These are phyloP conservation scores for Eimeria nieschulzi DNA, from an alignment of 169 alveolate genomes.

Conservation along the genomic window DNA sequence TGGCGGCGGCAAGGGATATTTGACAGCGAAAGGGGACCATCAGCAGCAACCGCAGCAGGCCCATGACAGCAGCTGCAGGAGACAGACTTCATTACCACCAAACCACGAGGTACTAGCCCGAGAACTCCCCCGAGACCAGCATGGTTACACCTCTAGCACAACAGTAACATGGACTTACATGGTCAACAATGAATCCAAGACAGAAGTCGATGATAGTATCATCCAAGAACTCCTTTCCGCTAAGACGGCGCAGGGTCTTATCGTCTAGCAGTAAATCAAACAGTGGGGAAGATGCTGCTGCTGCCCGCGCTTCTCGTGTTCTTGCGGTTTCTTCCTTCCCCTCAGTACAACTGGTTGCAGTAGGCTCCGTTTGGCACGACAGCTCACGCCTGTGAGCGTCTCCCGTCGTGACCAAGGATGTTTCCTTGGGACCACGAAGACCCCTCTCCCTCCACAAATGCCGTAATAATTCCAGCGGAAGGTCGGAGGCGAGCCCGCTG, in stretches of 20 bases:
- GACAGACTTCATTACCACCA: too few relatives aligned
- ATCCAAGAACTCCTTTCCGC: conserved; percentile 60
- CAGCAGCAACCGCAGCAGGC: background rate
- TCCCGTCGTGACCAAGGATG: background rate
- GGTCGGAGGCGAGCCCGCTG: background rate
- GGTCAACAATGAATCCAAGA: conserved; percentile 60
- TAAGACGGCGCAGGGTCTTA: conserved; percentile 59
- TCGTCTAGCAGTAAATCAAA: conserved; percentile 61
- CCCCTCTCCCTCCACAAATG: conserved; percentile 33
- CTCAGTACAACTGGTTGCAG: background rate
- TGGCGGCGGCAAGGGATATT: too few relatives aligned
- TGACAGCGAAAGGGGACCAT: too few relatives aligned
- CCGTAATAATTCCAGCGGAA: background rate
- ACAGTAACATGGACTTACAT: conserved; percentile 35
- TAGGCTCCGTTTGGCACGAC: background rate
- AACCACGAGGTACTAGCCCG: too few relatives aligned
- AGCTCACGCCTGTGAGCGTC: background rate
- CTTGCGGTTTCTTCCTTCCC: background rate
- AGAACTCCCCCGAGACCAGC: too few relatives aligned
- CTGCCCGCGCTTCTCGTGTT: background rate
- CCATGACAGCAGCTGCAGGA: background rate
- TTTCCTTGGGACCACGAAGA: background rate
- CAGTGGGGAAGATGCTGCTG: conserved; percentile 34
- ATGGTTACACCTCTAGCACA: background rate
- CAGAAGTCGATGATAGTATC: conserved; percentile 74